Conservation (phyloP, 1,139 yeast species). For the Lodderomyces orthopsilosis region DNA sequence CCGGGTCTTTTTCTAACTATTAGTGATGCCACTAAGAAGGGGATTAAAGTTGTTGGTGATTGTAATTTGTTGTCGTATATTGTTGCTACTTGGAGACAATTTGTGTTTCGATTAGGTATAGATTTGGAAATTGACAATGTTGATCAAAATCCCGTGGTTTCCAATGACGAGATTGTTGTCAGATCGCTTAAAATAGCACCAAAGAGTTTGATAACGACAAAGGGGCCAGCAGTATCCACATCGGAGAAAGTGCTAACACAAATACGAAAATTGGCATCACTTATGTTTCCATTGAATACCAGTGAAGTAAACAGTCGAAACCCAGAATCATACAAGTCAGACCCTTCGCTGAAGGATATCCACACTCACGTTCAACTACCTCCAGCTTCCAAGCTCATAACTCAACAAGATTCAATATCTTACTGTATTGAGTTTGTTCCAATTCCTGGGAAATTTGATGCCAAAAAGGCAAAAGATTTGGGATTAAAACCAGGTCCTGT, state of each 20-base stretch:
- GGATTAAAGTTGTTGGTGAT: conserved; percentile 37
- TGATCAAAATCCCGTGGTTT: conserved; percentile 28
- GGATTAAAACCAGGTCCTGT: conserved; percentile 69
- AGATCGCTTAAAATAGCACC: conserved; percentile 44
- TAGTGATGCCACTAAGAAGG: conserved; percentile 73
- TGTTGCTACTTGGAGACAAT: conserved; percentile 80
- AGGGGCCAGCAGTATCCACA: conserved; percentile 7
- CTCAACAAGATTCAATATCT: conserved; percentile 37
- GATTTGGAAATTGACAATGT: conserved; percentile 47
- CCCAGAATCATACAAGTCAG: conserved; percentile 40
- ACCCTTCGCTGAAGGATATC: conserved; percentile 39
- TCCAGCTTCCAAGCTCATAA: conserved; percentile 17
- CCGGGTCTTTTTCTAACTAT: conserved; percentile 86
- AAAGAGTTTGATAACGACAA: not conserved
- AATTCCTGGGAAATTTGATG: conserved; percentile 74
- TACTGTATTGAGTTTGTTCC: conserved; percentile 68
- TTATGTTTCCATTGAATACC: conserved; percentile 53
- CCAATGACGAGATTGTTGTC: conserved; percentile 53
- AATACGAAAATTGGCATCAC: conserved; percentile 28
- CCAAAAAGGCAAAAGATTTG: conserved; percentile 59
- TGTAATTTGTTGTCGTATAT: conserved; percentile 48
- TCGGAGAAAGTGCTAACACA: conserved; percentile 18
- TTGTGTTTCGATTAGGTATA: conserved; percentile 81
- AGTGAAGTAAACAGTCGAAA: conserved; percentile 33
- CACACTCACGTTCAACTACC: conserved; percentile 44